Base-by-base conservation (phyloP, 2,329 filamentous ascomycete species). In the Magnaporthiopsis rhizophila region DNA sequence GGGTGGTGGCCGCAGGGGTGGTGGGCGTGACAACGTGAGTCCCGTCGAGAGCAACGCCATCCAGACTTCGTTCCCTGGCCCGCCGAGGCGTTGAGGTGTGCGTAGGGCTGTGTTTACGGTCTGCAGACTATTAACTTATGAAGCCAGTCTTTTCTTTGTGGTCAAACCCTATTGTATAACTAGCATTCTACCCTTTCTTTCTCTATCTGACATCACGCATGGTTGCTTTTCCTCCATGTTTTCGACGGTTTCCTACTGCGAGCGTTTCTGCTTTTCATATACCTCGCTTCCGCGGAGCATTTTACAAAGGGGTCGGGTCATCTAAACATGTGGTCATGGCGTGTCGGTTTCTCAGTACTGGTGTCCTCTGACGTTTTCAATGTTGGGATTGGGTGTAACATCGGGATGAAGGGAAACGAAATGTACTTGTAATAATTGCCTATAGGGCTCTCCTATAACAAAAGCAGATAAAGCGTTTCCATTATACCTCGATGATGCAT, bases 11-110 rank as follows among this genome's bases (percentile, higher is more conserved):
- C 36, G 62, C 53, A 45, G 28, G 56, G 34, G 15, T 5, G 57
- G 32, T 5, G 57, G 32, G n/a, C 36, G 36, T 13, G 62, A 63
- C n/a, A 63, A 58, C 56, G 36, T 74, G 65, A 69, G 72, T 66
- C 78, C 77, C 0, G 72, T 74, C 0, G 76, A 78, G 70, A 69
- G 65, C 8, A 71, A 70, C 26, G 74, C 69, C 64, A 74, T 80
- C 24, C 74, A 75, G 69, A 75, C 72, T 11, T 72, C 72, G 3
- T 81, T 81, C 67, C 73, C 75, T 38, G 75, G 74, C 28, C 77
- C 77, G 18, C 77, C 78, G 15, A 50, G 18, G 15, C 38, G 38
- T 21, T 50, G 21, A 15, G 15, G 18, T 6, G 26, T 2, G 15
- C 2, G 11, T 21, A 36, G 15, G 6, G 38, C 38, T 50, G 18